Evolutionary conservation across 495 filamentous ascomycete species (phyloP).

Genomic region (Geoglossum glabrum): DNA sequence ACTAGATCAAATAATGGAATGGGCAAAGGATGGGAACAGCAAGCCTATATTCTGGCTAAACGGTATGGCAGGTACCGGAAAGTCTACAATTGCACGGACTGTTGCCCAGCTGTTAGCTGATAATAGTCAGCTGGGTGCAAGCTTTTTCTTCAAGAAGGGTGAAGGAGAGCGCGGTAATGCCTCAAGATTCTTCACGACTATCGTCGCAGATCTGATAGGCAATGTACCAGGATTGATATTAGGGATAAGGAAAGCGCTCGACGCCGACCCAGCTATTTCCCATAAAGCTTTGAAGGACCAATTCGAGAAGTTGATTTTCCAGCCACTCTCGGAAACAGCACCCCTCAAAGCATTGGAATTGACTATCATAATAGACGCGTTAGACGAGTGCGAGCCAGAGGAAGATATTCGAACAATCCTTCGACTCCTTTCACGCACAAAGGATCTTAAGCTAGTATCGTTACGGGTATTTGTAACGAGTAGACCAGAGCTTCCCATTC

Average conservation of each 20-base stretch:
- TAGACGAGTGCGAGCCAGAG: constrained; percentile 1
- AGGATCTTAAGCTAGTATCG: constrained; percentile 2
- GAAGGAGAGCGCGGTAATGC: constrained; percentile 8
- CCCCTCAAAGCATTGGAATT: not conserved
- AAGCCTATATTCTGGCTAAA: constrained; percentile 23
- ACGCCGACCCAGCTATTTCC: constrained; percentile 2
- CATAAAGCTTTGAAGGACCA: not conserved
- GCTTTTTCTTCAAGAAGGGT: too few relatives aligned
- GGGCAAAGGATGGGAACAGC: constrained; percentile 9
- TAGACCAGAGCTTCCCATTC: constrained; percentile 4
- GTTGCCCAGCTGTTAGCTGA: constrained; percentile 4
- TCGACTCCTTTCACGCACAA: constrained; percentile 8
- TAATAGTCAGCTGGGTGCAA: too few relatives aligned
- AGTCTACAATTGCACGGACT: too few relatives aligned
- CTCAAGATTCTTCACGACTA: constrained; percentile 7
- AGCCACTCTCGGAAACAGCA: constrained; percentile 5
- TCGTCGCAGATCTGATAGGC: not conserved
- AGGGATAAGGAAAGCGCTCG: constrained; percentile 6
- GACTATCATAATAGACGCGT: constrained; percentile 10
- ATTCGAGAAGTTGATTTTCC: too few relatives aligned
- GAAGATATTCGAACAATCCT: constrained; percentile 10
- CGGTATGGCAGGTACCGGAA: too few relatives aligned
- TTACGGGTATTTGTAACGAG: constrained; percentile 9
- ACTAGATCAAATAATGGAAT: constrained; percentile 15
- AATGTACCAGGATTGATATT: not conserved